phyloP scores from a whole-genome alignment of 768 basidiomycete species.

The Russula foetens region DNA sequence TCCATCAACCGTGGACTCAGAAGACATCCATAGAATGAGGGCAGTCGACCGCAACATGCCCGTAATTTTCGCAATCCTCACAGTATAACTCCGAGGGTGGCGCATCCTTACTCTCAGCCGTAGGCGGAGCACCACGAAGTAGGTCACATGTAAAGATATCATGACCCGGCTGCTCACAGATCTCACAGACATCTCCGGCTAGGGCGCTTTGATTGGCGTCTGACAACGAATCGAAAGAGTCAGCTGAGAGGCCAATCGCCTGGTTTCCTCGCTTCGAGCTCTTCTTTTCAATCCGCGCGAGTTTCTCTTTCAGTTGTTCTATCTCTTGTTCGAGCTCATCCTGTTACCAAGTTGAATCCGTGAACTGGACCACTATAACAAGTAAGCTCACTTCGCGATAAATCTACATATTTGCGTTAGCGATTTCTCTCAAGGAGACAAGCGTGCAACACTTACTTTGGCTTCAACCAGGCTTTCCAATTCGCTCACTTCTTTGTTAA shows the following conservation, averaged over 20 bases:
- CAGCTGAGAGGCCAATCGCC: conserved; percentile 18
- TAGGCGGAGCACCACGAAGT: conserved; percentile 43
- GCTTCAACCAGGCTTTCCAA: conserved; percentile 90
- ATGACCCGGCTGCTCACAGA: conserved; percentile 79
- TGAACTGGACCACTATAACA: background rate
- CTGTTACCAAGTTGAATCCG: conserved; percentile 27
- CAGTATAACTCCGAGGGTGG: conserved; percentile 39
- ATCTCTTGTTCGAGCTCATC: conserved; percentile 86
- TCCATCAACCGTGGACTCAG: conserved; percentile 13
- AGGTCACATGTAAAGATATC: conserved; percentile 81
- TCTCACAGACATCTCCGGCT: conserved; percentile 60
- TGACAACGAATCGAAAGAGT: conserved; percentile 17
- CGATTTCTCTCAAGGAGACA: background rate
- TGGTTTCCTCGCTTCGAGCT: conserved; percentile 38
- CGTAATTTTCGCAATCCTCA: conserved; percentile 77
- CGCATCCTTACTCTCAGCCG: conserved; percentile 22
- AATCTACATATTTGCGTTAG: conserved; percentile 41
- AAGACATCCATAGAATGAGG: conserved; percentile 86
- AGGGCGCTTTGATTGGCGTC: conserved; percentile 10
- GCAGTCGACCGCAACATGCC: conserved; percentile 69
- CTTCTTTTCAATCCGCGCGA: conserved; percentile 52
- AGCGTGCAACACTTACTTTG: conserved; percentile 47
- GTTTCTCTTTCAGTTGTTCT: conserved; percentile 65
- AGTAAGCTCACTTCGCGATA: conserved; percentile 61
- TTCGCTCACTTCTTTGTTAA: conserved; percentile 88